phyloP scores from a whole-genome alignment of 2,329 filamentous ascomycete species.

The Alternaria gansuensis region DNA sequence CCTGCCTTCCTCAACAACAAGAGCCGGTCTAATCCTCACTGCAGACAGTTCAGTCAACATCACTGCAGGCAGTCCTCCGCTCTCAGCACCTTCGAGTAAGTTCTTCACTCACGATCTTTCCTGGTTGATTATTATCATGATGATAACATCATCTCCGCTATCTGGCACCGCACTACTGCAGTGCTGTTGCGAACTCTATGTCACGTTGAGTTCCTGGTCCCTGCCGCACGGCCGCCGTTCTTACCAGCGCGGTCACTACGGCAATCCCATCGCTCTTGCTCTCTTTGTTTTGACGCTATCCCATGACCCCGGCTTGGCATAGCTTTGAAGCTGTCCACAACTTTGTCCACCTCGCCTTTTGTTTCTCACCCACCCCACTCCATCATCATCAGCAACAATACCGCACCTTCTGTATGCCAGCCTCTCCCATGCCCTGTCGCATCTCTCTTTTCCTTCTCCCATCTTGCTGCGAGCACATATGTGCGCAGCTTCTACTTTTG shows the following conservation, averaged over 20 bases:
- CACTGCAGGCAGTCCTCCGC: constrained; percentile 29
- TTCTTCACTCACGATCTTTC: background rate
- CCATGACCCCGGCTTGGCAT: constrained; percentile 9
- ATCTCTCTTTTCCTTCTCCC: constrained; percentile 6
- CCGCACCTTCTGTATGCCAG: constrained; percentile 8
- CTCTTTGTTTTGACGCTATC: constrained; percentile 18
- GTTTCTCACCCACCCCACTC: constrained; percentile 9
- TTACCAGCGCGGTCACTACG: constrained; percentile 24
- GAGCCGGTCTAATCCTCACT: constrained; percentile 26
- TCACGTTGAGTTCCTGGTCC: constrained; percentile 15
- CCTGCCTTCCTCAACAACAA: constrained; percentile 15
- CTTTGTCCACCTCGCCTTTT: constrained; percentile 11
- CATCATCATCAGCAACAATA: constrained; percentile 7
- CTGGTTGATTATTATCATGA: background rate
- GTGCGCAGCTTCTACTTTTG: constrained; percentile 17
- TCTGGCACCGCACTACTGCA: constrained; percentile 5
- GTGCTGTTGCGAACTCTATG: constrained; percentile 7
- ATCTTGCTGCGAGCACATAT: constrained; percentile 20
- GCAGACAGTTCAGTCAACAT: constrained; percentile 29
- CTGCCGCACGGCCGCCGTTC: constrained; percentile 14
- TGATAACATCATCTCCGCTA: background rate
- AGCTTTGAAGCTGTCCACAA: constrained; percentile 15
- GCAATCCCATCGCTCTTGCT: constrained; percentile 22
- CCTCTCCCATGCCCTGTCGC: constrained; percentile 5
- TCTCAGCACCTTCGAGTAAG: constrained; percentile 29